Conservation (phyloP, 2,329 filamentous ascomycete species). For the Neonectria punicea region DNA sequence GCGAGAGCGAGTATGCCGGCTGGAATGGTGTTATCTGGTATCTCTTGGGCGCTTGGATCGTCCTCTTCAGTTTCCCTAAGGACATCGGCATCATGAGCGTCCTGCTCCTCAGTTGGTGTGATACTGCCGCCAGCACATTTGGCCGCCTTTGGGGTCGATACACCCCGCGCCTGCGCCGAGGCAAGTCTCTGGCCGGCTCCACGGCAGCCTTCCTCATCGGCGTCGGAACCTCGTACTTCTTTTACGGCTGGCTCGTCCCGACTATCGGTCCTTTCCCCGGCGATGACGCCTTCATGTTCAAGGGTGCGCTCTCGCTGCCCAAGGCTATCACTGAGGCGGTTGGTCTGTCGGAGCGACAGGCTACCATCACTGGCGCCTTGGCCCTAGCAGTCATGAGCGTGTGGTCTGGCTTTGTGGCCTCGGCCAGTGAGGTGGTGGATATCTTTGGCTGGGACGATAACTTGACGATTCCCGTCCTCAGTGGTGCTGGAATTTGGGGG, state of each 20-base stretch:
- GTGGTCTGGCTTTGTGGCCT: constrained; percentile 88
- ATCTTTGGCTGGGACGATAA: constrained; percentile 97
- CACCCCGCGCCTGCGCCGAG: constrained; percentile 83
- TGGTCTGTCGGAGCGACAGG: constrained; percentile 67
- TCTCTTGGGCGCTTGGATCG: constrained; percentile 87
- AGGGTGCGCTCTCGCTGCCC: constrained; percentile 79
- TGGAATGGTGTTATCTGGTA: constrained; percentile 99
- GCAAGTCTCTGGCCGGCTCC: constrained; percentile 92
- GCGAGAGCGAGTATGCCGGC: constrained; percentile 91
- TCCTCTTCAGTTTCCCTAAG: constrained; percentile 89
- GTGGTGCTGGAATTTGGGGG: constrained; percentile 87
- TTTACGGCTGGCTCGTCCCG: constrained; percentile 89
- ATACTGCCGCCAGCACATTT: constrained; percentile 95
- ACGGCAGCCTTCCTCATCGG: constrained; percentile 85
- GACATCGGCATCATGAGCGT: constrained; percentile 92
- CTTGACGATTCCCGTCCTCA: constrained; percentile 92
- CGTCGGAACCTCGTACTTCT: constrained; percentile 82
- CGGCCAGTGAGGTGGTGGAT: constrained; percentile 89
- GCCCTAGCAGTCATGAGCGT: constrained; percentile 85
- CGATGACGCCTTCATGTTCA: constrained; percentile 81
- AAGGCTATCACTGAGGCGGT: constrained; percentile 65
- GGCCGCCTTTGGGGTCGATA: constrained; percentile 90
- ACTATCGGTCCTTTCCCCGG: constrained; percentile 72
- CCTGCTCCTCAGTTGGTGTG: constrained; percentile 94
- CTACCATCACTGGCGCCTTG: constrained; percentile 73